Evolutionary conservation across 164 flowering plant species (phyloP), one percentile per base, ranked within the genome.

Genomic region (Aristolochia californica): DNA sequence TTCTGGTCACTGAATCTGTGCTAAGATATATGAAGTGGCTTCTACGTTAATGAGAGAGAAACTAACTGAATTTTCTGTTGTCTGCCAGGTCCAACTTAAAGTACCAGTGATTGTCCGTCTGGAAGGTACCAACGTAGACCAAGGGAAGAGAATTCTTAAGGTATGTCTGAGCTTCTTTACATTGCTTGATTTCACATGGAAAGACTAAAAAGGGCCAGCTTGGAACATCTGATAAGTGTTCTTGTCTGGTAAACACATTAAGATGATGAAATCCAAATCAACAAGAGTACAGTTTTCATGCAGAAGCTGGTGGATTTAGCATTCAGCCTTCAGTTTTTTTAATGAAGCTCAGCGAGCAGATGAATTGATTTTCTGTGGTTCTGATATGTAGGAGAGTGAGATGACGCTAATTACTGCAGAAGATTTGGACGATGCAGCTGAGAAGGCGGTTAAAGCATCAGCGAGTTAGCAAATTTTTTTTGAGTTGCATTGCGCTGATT

Each of bases 61-160:
- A 21, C 23, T 18, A 4, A 50, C 15, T 50, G 0, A 11, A 2
- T 16, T 30, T 21, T 60, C 14, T 50, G 48, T 48, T 40, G 56
- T 22, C 62, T 56, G 48, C 26, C 56, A 93, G 99, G 99, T 93
- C 60, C 62, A 73, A 5, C 76, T 93, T 60, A 87, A 93, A 69
- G 97, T 93, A 55, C 97, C 99, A 1, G 96, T 93, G 27, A 72
- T 93, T 18, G 97, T 93, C 55, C 95, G 99, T 53, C 90, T 93
- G 50, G 99, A 93, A 70, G 99, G 99, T 61, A 93, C 99, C 55
- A 93, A 93, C 61, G 99, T 93, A 14, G 99, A 89, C 57, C 94
- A 89, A 66, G 99, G 99, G 56, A 93, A 93, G 78, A 80, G 90
- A 75, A 93, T 93, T 59, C 70, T 93, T 62, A 93, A 87, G 97